These are phyloP conservation scores for Penicillium hordei DNA, from an alignment of 2,329 filamentous ascomycete species.

Conservation along the genomic window DNA sequence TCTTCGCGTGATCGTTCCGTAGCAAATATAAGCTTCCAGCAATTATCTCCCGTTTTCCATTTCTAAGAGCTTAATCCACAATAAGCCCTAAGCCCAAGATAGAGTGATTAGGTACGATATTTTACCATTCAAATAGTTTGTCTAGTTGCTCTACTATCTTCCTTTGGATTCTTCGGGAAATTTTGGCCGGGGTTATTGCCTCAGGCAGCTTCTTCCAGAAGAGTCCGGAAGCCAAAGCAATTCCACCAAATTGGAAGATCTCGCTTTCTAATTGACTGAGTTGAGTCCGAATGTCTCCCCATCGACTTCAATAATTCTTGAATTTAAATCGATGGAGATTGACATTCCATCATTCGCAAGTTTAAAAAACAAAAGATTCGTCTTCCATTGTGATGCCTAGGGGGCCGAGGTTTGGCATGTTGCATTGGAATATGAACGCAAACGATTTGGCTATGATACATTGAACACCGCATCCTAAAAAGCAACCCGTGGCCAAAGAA, in stretches of 20 bases:
- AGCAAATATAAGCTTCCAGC: not conserved
- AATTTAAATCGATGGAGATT: conserved; percentile 40
- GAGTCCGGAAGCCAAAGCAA: conserved; percentile 42
- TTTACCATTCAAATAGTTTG: not conserved
- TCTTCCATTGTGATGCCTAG: conserved; percentile 46
- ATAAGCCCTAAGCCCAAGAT: not conserved
- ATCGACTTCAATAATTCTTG: conserved; percentile 22
- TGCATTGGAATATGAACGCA: conserved; percentile 50
- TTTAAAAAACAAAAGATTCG: conserved; percentile 42
- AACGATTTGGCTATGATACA: conserved; percentile 49
- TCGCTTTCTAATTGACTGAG: conserved; percentile 43
- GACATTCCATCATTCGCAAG: conserved; percentile 35
- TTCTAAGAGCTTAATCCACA: not conserved
- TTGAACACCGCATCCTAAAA: conserved; percentile 31
- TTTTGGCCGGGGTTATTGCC: conserved; percentile 15
- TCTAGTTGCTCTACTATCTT: not conserved
- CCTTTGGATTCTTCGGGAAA: no score
- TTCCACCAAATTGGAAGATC: conserved; percentile 40
- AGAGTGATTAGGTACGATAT: not conserved
- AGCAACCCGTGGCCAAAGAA: not conserved
- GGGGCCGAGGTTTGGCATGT: conserved; percentile 49
- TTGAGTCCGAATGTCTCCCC: conserved; percentile 34
- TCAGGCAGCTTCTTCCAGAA: conserved; percentile 41
- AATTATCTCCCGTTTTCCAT: not conserved
- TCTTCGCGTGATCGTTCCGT: no score